phyloP scores from a whole-genome alignment of 2,329 filamentous ascomycete species.

The Colletotrichum sp. region DNA sequence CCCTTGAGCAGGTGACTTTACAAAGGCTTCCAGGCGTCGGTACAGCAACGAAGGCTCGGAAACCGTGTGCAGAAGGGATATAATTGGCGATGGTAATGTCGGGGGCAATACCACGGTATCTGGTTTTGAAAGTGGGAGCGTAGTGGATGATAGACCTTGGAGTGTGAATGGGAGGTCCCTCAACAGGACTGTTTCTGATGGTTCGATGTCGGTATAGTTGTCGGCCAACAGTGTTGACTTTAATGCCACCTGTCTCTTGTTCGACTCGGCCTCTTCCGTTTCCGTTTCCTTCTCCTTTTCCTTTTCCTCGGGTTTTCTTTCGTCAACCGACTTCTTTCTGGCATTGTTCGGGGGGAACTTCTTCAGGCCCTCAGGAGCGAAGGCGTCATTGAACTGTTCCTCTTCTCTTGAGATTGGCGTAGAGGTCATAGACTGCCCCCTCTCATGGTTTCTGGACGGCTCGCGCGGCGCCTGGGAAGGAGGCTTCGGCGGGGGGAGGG shows the following conservation, averaged over 20 bases:
- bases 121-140: slow-evolving; percentile 75
- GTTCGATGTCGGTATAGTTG: slow-evolving; percentile 62
- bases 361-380: slow-evolving; percentile 57
- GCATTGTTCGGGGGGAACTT: slow-evolving; percentile 47
- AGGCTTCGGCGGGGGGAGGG: slow-evolving; percentile 47
- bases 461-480: slow-evolving; percentile 32
- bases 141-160: slow-evolving; percentile 88
- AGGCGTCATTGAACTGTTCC: slow-evolving; percentile 56
- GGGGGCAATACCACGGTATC: slow-evolving; percentile 77
- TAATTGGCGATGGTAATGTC: slow-evolving; percentile 80
- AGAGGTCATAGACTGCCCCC: slow-evolving; percentile 41
- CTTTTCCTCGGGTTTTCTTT: slow-evolving; percentile 33
- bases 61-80: slow-evolving; percentile 86
- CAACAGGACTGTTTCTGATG: slow-evolving; percentile 70
- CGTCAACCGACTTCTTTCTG: slow-evolving; percentile 34
- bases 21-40: slow-evolving; percentile 78
- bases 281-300: slow-evolving; percentile 34
- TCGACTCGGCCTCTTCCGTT: slow-evolving; percentile 28
- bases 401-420: slow-evolving; percentile 48
- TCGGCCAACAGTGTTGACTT: slow-evolving; percentile 64
- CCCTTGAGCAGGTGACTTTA: slow-evolving; percentile 80
- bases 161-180: slow-evolving; percentile 90
- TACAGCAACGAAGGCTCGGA: slow-evolving; percentile 96
- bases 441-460: slow-evolving; percentile 40
- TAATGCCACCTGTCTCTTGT: slow-evolving; percentile 56